These are phyloP conservation scores for Verticillium klebahnii DNA, from an alignment of 2,329 filamentous ascomycete species.

Conservation along the genomic window DNA sequence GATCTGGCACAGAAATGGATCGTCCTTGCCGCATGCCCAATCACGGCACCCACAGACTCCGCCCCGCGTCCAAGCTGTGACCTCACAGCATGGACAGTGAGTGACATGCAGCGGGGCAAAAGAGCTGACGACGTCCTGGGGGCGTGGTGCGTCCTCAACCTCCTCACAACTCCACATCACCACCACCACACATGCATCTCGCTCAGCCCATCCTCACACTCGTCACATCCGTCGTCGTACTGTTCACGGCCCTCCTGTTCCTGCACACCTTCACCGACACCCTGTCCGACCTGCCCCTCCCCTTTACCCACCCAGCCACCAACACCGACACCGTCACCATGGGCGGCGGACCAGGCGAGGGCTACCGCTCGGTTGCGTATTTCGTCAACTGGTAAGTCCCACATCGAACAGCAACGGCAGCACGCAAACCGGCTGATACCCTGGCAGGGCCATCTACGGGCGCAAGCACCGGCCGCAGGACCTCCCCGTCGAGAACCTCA, in stretches of 20 bases:
- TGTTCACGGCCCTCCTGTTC: slow-evolving; percentile 15
- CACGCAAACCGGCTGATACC: not conserved
- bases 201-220: slow-evolving; percentile 4
- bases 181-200: slow-evolving; percentile 8
- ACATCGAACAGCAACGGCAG: slow-evolving; percentile 9
- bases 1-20: not conserved
- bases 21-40: not conserved
- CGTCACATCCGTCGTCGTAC: slow-evolving; percentile 13
- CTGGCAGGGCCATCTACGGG: slow-evolving; percentile 70
- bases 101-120: not conserved
- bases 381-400: slow-evolving; percentile 62
- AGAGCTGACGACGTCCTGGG: not conserved
- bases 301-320: not conserved
- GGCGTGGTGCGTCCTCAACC: not conserved
- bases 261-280: slow-evolving; percentile 14
- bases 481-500: slow-evolving; percentile 74
- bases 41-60: not conserved
- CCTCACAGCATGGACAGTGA: not conserved
- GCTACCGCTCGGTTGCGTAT: slow-evolving; percentile 66
- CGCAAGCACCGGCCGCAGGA: slow-evolving; percentile 83
- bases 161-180: not conserved
- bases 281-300: slow-evolving; percentile 4
- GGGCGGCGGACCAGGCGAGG: slow-evolving; percentile 38
- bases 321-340: slow-evolving; percentile 22
- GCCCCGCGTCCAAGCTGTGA: not conserved